Percentiles rank a stretch among this genome's conserved stretches.
phyloP scores from a whole-genome alignment of 148 eudicot genomes.

The Simmondsia chinensis region DNA sequence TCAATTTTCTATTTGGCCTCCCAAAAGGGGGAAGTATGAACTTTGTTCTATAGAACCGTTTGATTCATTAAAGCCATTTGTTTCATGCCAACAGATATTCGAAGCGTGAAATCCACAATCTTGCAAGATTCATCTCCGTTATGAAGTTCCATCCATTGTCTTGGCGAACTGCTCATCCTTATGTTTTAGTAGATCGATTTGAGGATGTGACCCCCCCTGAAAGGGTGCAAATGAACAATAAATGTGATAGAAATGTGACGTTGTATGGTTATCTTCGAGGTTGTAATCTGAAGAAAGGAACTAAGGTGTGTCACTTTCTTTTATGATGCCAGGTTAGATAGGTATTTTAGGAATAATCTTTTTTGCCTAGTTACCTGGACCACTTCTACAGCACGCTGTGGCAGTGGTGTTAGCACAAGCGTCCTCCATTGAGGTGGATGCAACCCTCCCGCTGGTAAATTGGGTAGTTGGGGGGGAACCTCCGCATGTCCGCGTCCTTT shows the following conservation, averaged over 20 bases:
- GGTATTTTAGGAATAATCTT: too few species aligned
- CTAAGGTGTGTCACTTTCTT: constrained; percentile 45
- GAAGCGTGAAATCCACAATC: constrained; percentile 85
- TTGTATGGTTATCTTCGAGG: constrained; percentile 93
- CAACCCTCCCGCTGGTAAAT: too few species aligned
- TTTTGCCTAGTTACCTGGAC: too few species aligned
- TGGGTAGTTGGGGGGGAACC: too few species aligned
- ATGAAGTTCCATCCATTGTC: constrained; percentile 81
- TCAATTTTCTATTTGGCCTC: too few species aligned
- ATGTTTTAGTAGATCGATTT: constrained; percentile 83
- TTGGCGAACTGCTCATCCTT: constrained; percentile 83
- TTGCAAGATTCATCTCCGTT: constrained; percentile 90
- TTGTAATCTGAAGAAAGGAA: constrained; percentile 85
- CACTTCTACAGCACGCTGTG: too few species aligned
- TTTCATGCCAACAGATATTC: constrained; percentile 43
- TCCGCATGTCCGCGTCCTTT: too few species aligned
- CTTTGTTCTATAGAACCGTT: too few species aligned
- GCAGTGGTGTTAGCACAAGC: too few species aligned
- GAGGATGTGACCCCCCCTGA: constrained; percentile 95
- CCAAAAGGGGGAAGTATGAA: neutral
- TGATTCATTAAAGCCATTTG: constrained; percentile 1
- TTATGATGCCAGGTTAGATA: too few species aligned
- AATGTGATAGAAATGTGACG: constrained; percentile 84
- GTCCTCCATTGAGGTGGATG: too few species aligned
- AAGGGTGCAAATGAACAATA: constrained; percentile 41